A percentile compares a stretch with the other conserved stretches of the same genome.
Evolutionary conservation across 495 filamentous ascomycete species (phyloP).

Genomic region (Lineolata rhizophorae): DNA sequence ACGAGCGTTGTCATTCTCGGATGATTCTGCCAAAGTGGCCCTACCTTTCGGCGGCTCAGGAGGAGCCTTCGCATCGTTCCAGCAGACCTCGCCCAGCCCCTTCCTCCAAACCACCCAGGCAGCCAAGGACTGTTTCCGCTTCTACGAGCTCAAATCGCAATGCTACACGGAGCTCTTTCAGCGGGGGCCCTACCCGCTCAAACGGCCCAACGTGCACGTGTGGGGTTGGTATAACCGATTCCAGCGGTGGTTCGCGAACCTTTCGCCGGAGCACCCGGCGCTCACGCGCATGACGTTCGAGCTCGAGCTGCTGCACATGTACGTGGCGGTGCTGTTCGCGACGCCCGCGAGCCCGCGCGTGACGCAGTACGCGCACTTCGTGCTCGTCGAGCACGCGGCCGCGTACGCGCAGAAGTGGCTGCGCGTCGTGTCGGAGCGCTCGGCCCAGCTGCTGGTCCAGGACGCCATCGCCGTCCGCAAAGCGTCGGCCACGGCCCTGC

Average conservation of each 20-base stretch:
- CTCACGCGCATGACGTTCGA: slow-evolving; percentile 46
- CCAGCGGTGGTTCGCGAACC: slow-evolving; percentile 25
- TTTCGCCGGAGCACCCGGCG: slow-evolving; percentile 29
- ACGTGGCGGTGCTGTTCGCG: slow-evolving; percentile 55
- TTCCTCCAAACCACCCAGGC: slow-evolving; percentile 19
- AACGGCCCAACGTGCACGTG: slow-evolving; percentile 17
- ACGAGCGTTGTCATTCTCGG: slow-evolving; percentile 73
- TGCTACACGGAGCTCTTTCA: slow-evolving; percentile 74
- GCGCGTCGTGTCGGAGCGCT: too few species aligned
- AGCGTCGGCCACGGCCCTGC: too few species aligned
- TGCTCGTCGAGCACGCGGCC: neutral
- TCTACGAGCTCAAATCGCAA: slow-evolving; percentile 54
- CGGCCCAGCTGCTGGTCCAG: too few species aligned
- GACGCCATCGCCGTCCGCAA: too few species aligned
- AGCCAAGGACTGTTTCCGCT: slow-evolving; percentile 40
- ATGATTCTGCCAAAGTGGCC: slow-evolving; percentile 58
- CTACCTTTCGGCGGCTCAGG: slow-evolving; percentile 25
- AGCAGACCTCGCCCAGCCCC: slow-evolving; percentile 21
- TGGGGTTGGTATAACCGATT: slow-evolving; percentile 13
- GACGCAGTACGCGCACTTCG: neutral
- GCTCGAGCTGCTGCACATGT: slow-evolving; percentile 64
- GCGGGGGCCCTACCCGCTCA: slow-evolving; percentile 32
- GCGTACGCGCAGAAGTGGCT: too few species aligned
- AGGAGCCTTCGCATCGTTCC: slow-evolving; percentile 7
- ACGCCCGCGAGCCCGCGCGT: slow-evolving; percentile 20